phyloP scores from a whole-genome alignment of 2,329 filamentous ascomycete genomes.

The Dothideomycetes sp. region DNA sequence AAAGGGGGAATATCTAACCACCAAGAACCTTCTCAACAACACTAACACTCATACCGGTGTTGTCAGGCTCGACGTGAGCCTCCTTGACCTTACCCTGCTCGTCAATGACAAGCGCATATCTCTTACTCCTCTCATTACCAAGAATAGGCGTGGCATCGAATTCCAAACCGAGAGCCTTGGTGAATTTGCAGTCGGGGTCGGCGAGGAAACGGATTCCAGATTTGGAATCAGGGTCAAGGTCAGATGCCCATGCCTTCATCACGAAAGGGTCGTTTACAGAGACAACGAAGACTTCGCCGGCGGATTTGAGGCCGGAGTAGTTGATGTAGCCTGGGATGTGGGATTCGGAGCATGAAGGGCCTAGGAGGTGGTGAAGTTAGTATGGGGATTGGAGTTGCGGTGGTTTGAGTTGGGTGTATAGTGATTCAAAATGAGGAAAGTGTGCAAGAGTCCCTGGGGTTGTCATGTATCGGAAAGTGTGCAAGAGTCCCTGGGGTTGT shows the following conservation, averaged over 20 bases:
- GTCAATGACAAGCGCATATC: slow-evolving; percentile 74
- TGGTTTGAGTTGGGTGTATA: too few species aligned
- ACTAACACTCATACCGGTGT: slow-evolving; percentile 65
- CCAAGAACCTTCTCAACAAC: slow-evolving; percentile 16
- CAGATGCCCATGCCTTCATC: slow-evolving; percentile 84
- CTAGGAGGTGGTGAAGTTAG: slow-evolving; percentile 22
- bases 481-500: too few species aligned
- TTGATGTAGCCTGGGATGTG: slow-evolving; percentile 85
- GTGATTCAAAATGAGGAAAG: too few species aligned
- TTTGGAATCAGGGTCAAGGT: slow-evolving; percentile 57
- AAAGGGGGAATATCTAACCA: too few species aligned
- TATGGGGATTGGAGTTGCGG: too few species aligned
- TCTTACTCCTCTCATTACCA: slow-evolving; percentile 73
- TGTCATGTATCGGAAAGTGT: too few species aligned
- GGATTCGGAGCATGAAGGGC: slow-evolving; percentile 53
- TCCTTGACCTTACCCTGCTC: slow-evolving; percentile 79
- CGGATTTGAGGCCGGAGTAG: slow-evolving; percentile 66
- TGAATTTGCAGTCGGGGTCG: slow-evolving; percentile 71
- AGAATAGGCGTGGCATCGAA: slow-evolving; percentile 77
- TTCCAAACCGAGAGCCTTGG: slow-evolving; percentile 69
- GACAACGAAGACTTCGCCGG: slow-evolving; percentile 79
- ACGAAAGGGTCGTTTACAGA: slow-evolving; percentile 93
- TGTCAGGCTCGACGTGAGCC: slow-evolving; percentile 78
- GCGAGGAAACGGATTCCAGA: slow-evolving; percentile 76
- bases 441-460: too few species aligned